phyloP scores from a whole-genome alignment of 108 stramenopile species.

The Bacterosira constricta region DNA sequence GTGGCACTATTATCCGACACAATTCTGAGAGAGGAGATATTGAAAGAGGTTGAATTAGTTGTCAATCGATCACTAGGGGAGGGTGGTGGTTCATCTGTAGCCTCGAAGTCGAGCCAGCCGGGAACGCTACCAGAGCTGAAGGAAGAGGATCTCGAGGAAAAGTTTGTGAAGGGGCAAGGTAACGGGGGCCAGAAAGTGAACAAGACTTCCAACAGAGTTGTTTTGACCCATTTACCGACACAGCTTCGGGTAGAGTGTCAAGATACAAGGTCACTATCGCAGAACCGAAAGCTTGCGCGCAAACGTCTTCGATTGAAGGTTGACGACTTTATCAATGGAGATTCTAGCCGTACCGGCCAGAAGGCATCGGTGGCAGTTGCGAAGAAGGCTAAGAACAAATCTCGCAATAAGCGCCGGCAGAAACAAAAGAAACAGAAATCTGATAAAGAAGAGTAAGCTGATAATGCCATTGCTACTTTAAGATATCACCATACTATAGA shows the following conservation, averaged over 20 bases:
- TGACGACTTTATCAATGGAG: slow-evolving; percentile 83
- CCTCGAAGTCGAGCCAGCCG: background rate
- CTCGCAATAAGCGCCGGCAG: slow-evolving; percentile 59
- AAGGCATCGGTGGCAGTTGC: slow-evolving; percentile 59
- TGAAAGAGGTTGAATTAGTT: slow-evolving; percentile 53
- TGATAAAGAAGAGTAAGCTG: no score
- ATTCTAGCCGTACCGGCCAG: slow-evolving; percentile 48
- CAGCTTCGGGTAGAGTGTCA: slow-evolving; percentile 81
- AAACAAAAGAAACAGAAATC: slow-evolving; percentile 39
- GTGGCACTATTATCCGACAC: slow-evolving; percentile 64
- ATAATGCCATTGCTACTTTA: no score
- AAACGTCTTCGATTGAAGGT: slow-evolving; percentile 79
- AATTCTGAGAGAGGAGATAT: slow-evolving; percentile 46
- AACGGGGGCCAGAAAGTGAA: slow-evolving; percentile 90
- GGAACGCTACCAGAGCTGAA: slow-evolving; percentile 29
- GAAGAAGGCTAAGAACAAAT: slow-evolving; percentile 77
- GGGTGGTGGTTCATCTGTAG: background rate
- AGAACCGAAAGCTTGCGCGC: slow-evolving; percentile 89
- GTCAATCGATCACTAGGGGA: slow-evolving; percentile 23
- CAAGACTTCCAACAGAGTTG: slow-evolving; percentile 85
- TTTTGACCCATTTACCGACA: slow-evolving; percentile 80
- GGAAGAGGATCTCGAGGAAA: slow-evolving; percentile 61
- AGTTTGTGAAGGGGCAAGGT: slow-evolving; percentile 86
- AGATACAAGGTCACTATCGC: slow-evolving; percentile 86
- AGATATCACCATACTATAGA: no score